A percentile compares a stretch with the other conserved stretches of the same genome.
Evolutionary conservation across 2,329 filamentous ascomycete species (phyloP).

Genomic region (Cladobotryum protrusum): DNA sequence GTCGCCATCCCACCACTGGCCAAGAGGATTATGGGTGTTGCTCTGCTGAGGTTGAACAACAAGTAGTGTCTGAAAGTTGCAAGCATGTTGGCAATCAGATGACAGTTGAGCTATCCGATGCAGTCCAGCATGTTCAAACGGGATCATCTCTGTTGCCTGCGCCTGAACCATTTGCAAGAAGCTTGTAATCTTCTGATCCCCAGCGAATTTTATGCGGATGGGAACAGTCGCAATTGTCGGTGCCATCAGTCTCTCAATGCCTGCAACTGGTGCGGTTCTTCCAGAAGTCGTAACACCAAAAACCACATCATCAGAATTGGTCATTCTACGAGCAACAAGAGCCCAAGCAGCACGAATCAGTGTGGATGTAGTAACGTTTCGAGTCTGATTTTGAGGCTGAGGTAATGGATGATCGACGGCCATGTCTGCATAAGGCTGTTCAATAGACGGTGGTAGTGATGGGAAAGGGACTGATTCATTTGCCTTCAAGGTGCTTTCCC

Average conservation of each 20-base stretch:
- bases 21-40: no score
- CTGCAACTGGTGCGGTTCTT: conserved; percentile 17
- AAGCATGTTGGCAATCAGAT: conserved; percentile 4
- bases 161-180: conserved; percentile 27
- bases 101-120: conserved; percentile 11
- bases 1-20: no score
- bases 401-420: neutral
- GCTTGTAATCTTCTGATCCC: neutral
- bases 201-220: conserved; percentile 13
- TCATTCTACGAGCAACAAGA: conserved; percentile 4
- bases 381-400: neutral
- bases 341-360: conserved; percentile 9
- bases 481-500: neutral
- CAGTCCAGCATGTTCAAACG: conserved; percentile 14
- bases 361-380: neutral
- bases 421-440: no score
- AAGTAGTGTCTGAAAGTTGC: conserved; percentile 13
- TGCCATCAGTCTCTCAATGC: conserved; percentile 20
- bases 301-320: conserved; percentile 21
- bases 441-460: neutral
- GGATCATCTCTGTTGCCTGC: conserved; percentile 11
- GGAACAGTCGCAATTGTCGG: conserved; percentile 24
- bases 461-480: neutral
- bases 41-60: conserved; percentile 13
- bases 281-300: conserved; percentile 22